Conservation (phyloP, 1,284 basidiomycete species). For the Microbotryum silenes-acaulis region DNA sequence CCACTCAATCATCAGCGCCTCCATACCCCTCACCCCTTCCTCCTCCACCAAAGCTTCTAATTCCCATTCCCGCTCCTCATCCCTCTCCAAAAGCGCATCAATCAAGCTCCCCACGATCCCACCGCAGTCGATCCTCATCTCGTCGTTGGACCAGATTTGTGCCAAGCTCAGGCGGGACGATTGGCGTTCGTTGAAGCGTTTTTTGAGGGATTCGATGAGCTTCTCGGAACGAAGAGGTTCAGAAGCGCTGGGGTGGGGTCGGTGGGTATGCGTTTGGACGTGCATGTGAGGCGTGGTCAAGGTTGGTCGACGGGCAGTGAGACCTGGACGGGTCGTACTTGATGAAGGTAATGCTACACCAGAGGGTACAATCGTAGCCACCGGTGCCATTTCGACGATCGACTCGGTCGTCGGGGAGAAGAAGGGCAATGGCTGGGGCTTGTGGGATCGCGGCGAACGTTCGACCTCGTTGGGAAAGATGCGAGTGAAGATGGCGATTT, state of each 20-base stretch:
- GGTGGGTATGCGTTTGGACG: not conserved
- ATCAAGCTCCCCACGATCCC: constrained; percentile 2
- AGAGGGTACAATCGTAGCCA: not conserved
- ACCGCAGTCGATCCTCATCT: constrained; percentile 3
- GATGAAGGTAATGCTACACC: not conserved
- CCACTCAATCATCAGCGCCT: constrained; percentile 4
- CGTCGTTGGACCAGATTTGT: not conserved
- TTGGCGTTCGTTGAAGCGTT: not conserved
- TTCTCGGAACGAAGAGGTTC: not conserved
- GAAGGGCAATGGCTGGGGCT: constrained; percentile 15
- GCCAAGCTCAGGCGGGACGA: not conserved
- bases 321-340: not conserved
- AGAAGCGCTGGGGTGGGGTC: not conserved
- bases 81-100: constrained; percentile 4
- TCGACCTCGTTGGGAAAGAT: constrained; percentile 38
- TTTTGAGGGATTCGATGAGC: not conserved
- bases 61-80: not conserved
- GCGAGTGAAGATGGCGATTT: constrained; percentile 58
- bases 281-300: constrained; percentile 1
- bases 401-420: not conserved
- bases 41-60: not conserved
- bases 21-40: not conserved
- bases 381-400: not conserved
- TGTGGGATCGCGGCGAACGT: constrained; percentile 40
- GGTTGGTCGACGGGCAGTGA: not conserved